phyloP scores from a whole-genome alignment of 192 early-diverging fungal species.

The Glomus cerebriforme region DNA sequence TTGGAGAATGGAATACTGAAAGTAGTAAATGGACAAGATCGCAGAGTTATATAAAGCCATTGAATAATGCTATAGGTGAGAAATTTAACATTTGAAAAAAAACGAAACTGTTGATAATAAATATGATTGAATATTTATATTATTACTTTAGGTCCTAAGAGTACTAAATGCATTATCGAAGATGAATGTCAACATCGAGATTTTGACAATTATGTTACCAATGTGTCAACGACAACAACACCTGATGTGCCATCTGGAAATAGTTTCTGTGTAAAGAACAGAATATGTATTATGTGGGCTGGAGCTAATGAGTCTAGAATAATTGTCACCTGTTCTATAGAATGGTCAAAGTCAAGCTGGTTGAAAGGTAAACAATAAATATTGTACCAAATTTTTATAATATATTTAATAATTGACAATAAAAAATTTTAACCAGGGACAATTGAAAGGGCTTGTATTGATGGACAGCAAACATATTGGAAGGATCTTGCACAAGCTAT shows the following conservation, averaged over 20 bases:
- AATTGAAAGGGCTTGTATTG: conserved; percentile 54
- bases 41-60: conserved; percentile 43
- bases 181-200: conserved; percentile 53
- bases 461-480: conserved; percentile 50
- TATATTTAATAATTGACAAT: too few relatives aligned
- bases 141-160: conserved; percentile 46
- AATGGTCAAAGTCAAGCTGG: conserved; percentile 50
- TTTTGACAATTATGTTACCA: conserved; percentile 48
- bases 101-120: neutral
- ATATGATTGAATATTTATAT: neutral
- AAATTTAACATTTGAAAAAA: neutral
- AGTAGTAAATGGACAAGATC: conserved; percentile 29
- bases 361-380: conserved; percentile 15
- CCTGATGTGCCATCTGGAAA: conserved; percentile 61
- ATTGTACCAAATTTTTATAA: too few relatives aligned
- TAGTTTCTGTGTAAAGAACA: conserved; percentile 54
- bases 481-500: conserved; percentile 43
- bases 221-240: conserved; percentile 53
- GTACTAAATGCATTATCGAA: conserved; percentile 54
- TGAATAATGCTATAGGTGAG: conserved; percentile 45
- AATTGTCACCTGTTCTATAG: conserved; percentile 50
- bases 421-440: conserved; percentile 31
- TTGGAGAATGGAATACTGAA: conserved; percentile 42
- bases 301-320: conserved; percentile 47
- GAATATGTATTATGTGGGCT: conserved; percentile 58